Evolutionary conservation across 1,284 basidiomycete species (phyloP), one percentile per base, ranked within the genome.

Genomic region (Pholiota adiposa): DNA sequence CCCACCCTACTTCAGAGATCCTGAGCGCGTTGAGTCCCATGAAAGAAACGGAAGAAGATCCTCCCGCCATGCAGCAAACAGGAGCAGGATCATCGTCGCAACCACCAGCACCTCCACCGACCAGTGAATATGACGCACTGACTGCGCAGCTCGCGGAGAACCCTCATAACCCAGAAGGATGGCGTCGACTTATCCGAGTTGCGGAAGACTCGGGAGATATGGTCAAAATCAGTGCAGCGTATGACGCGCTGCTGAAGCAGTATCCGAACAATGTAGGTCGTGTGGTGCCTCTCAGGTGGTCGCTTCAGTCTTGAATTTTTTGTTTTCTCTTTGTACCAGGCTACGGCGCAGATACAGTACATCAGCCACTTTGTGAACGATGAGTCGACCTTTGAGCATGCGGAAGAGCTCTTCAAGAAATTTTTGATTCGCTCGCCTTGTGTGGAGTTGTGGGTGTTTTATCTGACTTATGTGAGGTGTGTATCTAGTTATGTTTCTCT

Each of bases 391-490:
- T 91, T 90, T 72, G 82, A 83, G 63, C 86, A 87, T 69, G 91
- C 89, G 29, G 89, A 93, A 76, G 81, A 83, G 16, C 75, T 94
- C 19, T 96, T 97, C 79, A 89, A 88, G 67, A 83, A 87, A 53
- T 96, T 92, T 73, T 75, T 97, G 63, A 88, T 87, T 71, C 84
- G 84, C 1, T 94, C 94, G 0, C 89, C 92, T 5, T 90, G 89
- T 46, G 92, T 95, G 60, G 92, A 95, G 61, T 78, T 97, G 0
- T 96, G 93, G 90, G 89, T 87, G 68, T 92, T 90, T 71, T 96
- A 95, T 72, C 78, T 95, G 67, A 87, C 83, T 49, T 94, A 93
- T 72, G 90, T 95, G 67, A 84, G 91, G 84, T 91, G 70, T 71
- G 84, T 78, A 55, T 60, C 23, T 54, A 38, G 36, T 14, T 38